Conservation (phyloP, 495 filamentous ascomycete genomes). For the Xylaria castorea region DNA sequence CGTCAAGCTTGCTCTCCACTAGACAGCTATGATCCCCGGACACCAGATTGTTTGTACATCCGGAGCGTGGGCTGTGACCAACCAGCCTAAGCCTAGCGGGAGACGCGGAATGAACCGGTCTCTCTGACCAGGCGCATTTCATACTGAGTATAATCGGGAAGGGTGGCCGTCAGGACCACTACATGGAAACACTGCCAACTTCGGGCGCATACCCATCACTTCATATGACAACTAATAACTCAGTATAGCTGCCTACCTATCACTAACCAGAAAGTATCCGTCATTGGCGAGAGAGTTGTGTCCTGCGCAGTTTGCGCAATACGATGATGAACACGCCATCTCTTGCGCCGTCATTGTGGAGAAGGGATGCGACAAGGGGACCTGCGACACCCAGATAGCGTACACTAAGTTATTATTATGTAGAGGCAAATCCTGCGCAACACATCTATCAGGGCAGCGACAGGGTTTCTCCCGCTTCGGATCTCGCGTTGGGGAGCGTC, state of each 20-base stretch:
- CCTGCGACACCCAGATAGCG: constrained; percentile 10
- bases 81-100: constrained; percentile 22
- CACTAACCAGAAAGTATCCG: background rate
- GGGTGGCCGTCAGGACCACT: background rate
- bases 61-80: constrained; percentile 21
- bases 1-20: constrained; percentile 27
- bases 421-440: constrained; percentile 20
- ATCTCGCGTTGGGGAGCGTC: constrained; percentile 17
- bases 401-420: constrained; percentile 7
- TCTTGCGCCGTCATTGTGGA: constrained; percentile 29
- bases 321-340: constrained; percentile 28
- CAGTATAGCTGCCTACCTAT: background rate
- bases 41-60: constrained; percentile 37
- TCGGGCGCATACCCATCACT: background rate
- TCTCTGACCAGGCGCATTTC: constrained; percentile 19
- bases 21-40: constrained; percentile 27
- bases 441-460: background rate
- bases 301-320: constrained; percentile 19
- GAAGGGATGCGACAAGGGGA: constrained; percentile 24
- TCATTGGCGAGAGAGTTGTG: constrained; percentile 3
- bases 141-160: background rate
- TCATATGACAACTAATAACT: constrained; percentile 1
- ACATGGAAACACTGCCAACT: background rate
- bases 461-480: constrained; percentile 5
- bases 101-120: constrained; percentile 40